phyloP scores from a whole-genome alignment of 139 green algal species.

The Closterium sp. region DNA sequence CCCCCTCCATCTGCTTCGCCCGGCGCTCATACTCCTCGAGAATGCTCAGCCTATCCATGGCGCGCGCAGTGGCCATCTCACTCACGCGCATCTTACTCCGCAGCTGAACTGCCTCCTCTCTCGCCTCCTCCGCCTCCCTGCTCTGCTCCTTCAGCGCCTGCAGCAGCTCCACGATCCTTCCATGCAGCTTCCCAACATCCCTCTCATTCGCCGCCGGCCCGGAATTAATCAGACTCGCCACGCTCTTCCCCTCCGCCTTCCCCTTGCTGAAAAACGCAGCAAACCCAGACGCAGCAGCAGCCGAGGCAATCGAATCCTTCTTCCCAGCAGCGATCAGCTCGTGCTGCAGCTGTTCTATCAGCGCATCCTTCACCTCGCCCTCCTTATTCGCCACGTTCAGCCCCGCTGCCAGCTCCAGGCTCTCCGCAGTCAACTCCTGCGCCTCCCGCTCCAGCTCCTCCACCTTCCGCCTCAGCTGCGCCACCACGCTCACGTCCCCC shows the following conservation, averaged over 20 bases:
- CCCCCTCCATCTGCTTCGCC: slow-evolving; percentile 13
- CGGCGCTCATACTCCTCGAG: slow-evolving; percentile 14
- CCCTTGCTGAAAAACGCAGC: neutral
- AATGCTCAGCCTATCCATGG: slow-evolving; percentile 21
- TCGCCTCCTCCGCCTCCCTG: neutral
- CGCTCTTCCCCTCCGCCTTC: neutral
- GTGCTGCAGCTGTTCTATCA: neutral
- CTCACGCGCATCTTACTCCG: slow-evolving; percentile 17
- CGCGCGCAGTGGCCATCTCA: slow-evolving; percentile 26
- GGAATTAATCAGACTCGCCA: neutral
- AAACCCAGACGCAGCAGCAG: neutral
- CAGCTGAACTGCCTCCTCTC: slow-evolving; percentile 10
- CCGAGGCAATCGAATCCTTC: neutral
- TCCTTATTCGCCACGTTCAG: slow-evolving; percentile 36
- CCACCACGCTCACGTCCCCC: neutral
- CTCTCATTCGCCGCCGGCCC: neutral
- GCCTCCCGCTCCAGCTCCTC: slow-evolving; percentile 40
- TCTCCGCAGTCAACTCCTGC: slow-evolving; percentile 36
- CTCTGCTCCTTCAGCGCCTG: slow-evolving; percentile 7
- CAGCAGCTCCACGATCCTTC: slow-evolving; percentile 15
- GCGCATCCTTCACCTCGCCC: slow-evolving; percentile 9
- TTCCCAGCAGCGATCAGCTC: neutral
- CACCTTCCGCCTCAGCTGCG: slow-evolving; percentile 26
- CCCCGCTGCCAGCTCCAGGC: slow-evolving; percentile 19
- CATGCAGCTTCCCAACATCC: slow-evolving; percentile 16